Base-by-base conservation (phyloP, 202 grass and related monocot genomes). In the Alloteropsis angusta region DNA sequence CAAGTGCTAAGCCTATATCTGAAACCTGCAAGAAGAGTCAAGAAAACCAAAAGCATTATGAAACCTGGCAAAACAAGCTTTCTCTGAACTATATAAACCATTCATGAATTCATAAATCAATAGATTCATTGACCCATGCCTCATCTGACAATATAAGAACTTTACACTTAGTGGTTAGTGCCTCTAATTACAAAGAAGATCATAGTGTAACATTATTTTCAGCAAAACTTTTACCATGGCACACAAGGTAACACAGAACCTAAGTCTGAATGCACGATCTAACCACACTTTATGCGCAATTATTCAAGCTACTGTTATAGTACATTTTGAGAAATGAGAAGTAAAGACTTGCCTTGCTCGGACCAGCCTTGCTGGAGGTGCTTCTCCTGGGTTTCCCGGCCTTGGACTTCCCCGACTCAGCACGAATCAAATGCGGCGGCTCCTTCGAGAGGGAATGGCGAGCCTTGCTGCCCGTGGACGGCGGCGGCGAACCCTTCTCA, bases 1-100 rank as follows among this genome's bases (percentile, higher is more conserved):
- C 91, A 54, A 94, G 87, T n/a, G 67, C 30, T 43, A 80, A 74
- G 19, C 82, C 64, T 78, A 73, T 87, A 68, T 88, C 87, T 48
- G 77, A 85, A 76, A 80, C 87, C 86, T 85, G 76, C 66, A 87
- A 74, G 55, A 80, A 66, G 25, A 54, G 54, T 41, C 58, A 72
- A 43, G 7, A 52, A 46, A 60, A 39, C 22, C 6, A 16, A 57
- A 68, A 79, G 78, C 49, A 63, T 63, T 39, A 74, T 15, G 17
- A 41, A 73, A 49, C 25, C 17, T 16, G 56, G 9, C n/a, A 52
- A 22, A 44, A 38, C 18, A 57, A 14, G 37, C n/a, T 37, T 47
- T 26, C 64, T 72, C n/a, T 46, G 18, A 72, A 55, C 2, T 39
- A 57, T 10, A 74, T 65, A 49, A 36, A 53, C 23, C 43, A 71